A percentile compares a stretch with the other conserved stretches of the same genome.
Evolutionary conservation across 805 yeast genomes (phyloP).

Genomic region (Spathaspora boniae): DNA sequence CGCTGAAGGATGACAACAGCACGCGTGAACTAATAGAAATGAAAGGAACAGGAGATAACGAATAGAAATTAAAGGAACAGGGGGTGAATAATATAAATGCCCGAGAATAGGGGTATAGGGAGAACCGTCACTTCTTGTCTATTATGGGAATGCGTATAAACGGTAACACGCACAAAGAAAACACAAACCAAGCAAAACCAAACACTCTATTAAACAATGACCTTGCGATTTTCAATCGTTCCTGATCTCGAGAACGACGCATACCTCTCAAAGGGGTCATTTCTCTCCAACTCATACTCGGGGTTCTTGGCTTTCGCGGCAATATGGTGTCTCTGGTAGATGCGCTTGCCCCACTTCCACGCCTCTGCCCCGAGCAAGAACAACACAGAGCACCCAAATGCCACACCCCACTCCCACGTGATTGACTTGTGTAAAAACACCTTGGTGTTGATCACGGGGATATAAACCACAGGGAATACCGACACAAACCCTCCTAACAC

Average conservation of each 20-base stretch:
- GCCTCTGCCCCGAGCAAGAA: conserved; percentile 34
- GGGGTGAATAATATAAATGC: too few species aligned
- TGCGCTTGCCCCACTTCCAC: conserved; percentile 38
- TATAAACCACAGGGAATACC: conserved; percentile 39
- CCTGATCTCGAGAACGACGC: conserved; percentile 38
- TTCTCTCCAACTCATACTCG: conserved; percentile 37
- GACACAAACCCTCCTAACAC: conserved; percentile 32
- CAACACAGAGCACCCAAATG: conserved; percentile 27
- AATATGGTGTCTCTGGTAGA: conserved; percentile 21
- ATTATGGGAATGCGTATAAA: too few species aligned
- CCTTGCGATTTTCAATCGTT: conserved; percentile 24
- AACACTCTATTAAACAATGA: conserved; percentile 1
- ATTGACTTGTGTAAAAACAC: conserved; percentile 37
- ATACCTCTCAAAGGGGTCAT: conserved; percentile 37
- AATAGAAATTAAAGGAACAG: background rate
- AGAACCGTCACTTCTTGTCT: too few species aligned
- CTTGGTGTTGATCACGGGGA: conserved; percentile 38
- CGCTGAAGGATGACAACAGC: conserved; percentile 5
- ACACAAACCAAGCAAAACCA: too few species aligned
- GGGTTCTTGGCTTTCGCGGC: conserved; percentile 21
- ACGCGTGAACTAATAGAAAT: too few species aligned
- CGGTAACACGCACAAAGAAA: too few species aligned
- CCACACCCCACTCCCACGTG: conserved; percentile 39
- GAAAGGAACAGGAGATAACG: background rate
- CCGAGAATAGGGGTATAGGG: too few species aligned